phyloP scores from a whole-genome alignment of 495 filamentous ascomycete genomes.

The Corynascus novoguineensis region DNA sequence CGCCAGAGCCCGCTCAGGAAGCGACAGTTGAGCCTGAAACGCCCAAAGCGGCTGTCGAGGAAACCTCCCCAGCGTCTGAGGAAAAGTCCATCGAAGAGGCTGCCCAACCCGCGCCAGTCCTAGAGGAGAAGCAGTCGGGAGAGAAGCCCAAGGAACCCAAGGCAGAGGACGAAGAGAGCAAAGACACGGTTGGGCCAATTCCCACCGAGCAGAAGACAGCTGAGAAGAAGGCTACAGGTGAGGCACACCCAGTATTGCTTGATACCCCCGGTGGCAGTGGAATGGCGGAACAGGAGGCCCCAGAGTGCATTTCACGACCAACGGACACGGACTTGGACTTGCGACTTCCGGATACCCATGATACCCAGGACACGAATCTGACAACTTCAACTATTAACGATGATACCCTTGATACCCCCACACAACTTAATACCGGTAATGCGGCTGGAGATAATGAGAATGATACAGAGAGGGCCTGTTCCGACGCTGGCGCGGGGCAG shows the following conservation, averaged over 20 bases:
- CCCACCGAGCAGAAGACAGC: conserved; percentile 30
- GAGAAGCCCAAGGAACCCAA: conserved; percentile 13
- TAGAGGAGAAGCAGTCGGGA: background rate
- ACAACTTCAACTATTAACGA: conserved; percentile 12
- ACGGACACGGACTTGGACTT: conserved; percentile 24
- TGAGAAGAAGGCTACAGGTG: conserved; percentile 35
- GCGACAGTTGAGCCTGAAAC: conserved; percentile 5
- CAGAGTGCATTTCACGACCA: conserved; percentile 32
- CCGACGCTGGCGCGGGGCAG: conserved; percentile 7
- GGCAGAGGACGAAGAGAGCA: conserved; percentile 30
- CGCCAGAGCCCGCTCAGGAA: conserved; percentile 4
- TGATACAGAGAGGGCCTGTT: background rate
- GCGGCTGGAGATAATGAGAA: conserved; percentile 11
- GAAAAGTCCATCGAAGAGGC: background rate
- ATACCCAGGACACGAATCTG: conserved; percentile 19
- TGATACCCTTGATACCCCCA: conserved; percentile 17
- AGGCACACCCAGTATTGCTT: conserved; percentile 33
- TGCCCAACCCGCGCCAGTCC: background rate
- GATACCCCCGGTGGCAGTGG: conserved; percentile 29
- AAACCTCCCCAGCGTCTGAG: conserved; percentile 3
- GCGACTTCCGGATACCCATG: conserved; percentile 18
- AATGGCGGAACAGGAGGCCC: conserved; percentile 24
- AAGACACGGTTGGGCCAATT: conserved; percentile 34
- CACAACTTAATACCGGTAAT: conserved; percentile 16
- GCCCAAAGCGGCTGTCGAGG: conserved; percentile 3